Base-by-base conservation (phyloP, 441 rosid species). In the Adansonia madagascariensis region DNA sequence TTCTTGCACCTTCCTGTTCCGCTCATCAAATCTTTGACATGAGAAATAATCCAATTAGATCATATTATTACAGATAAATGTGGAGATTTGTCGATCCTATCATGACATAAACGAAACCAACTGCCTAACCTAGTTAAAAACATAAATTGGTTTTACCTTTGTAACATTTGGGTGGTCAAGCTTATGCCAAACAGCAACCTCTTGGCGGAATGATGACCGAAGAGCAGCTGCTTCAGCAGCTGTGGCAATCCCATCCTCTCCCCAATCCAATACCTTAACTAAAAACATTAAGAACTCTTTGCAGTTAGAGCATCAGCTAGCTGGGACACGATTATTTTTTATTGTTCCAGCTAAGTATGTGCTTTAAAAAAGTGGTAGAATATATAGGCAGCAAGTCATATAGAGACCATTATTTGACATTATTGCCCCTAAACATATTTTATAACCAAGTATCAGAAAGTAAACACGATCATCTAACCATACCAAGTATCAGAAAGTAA, bases 131-230 rank as follows among this genome's bases (percentile, higher is more conserved):
- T 2, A 24, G 22, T 53, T 14, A 11, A 55, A 49, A 49, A 68
- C 10, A 43, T 12, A 53, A 77, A 61, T 41, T 27, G 41, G 57
- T 6, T 75, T 53, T 73, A 87, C 95, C 89, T 88, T 91, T 9
- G 95, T 91, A 53, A 91, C 93, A 74, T 91, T 91, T 60, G 90
- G 91, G 81, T 91, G 92, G 85, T 91, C 88, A 74, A 89, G 91
- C 83, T 86, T 89, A 85, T 89, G 87, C 95, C 93, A 89, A 73
- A 91, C 91, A 49, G 86, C 91, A 74, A 91, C 93, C 84, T 91
- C 95, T 87, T 89, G 91, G 77, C 47, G 86, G 72, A 91, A 91
- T 62, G 93, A 88, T 82, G 90, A 62, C 74, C 93, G 85, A 31
- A 89, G 81, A 69, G 89, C 82, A 4, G 90, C 85, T 27, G 90